phyloP scores from a whole-genome alignment of 2,329 filamentous ascomycete species.

The Rhynchosporium graminicola region DNA sequence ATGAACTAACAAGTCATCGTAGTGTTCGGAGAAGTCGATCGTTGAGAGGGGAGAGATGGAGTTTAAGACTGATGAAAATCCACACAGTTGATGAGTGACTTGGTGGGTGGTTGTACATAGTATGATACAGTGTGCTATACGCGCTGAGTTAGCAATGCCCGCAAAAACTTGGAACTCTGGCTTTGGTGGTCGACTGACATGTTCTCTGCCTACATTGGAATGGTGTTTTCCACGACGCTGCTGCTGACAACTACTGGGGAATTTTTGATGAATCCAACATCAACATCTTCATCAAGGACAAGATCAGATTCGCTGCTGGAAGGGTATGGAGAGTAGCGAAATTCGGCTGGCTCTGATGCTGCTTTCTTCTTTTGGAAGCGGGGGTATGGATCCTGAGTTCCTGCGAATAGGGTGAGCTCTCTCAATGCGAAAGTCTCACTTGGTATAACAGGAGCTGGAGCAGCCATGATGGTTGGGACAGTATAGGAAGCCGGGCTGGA shows the following conservation, averaged over 20 bases:
- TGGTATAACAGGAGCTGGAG: neutral
- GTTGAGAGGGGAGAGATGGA: conserved; percentile 41
- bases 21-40: conserved; percentile 51
- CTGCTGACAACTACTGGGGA: conserved; percentile 21
- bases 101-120: conserved; percentile 29
- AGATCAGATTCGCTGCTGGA: neutral
- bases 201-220: conserved; percentile 12
- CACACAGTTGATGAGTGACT: conserved; percentile 16
- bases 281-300: conserved; percentile 3
- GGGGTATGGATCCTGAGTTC: neutral
- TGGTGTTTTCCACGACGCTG: conserved; percentile 6
- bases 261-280: conserved; percentile 4
- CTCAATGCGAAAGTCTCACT: neutral
- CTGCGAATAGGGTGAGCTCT: neutral
- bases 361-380: conserved; percentile 18
- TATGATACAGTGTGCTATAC: conserved; percentile 19
- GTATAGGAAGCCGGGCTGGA: neutral
- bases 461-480: neutral
- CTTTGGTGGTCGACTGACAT: conserved; percentile 10
- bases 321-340: neutral
- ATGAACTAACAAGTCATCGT: conserved; percentile 28
- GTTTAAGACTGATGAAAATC: conserved; percentile 16
- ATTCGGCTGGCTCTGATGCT: conserved; percentile 20
- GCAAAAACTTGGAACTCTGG: conserved; percentile 18
- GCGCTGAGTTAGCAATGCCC: conserved; percentile 35